Conservation (phyloP, 441 rosid genomes). For the Eruca vesicaria region DNA sequence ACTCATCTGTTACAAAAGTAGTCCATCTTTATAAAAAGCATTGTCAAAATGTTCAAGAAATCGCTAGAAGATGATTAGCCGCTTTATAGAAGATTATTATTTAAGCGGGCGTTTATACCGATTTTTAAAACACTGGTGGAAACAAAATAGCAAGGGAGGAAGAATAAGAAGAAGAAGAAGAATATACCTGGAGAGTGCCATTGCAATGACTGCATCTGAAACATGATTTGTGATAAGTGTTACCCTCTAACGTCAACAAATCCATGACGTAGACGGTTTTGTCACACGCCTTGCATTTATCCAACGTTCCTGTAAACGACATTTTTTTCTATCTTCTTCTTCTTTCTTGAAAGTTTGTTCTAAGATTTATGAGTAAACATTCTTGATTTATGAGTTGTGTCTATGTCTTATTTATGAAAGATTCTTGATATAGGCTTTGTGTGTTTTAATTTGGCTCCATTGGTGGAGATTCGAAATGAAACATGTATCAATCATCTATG, state of each 20-base stretch:
- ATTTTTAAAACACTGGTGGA: not conserved
- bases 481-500: not conserved
- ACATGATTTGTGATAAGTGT: constrained; percentile 81
- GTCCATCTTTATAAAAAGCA: not conserved
- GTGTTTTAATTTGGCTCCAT: not conserved
- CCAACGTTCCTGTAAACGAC: constrained; percentile 91
- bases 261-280: constrained; percentile 92
- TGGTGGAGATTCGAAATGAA: constrained; percentile 19
- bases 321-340: too few relatives aligned
- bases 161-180: not conserved
- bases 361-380: not conserved
- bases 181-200: constrained; percentile 70
- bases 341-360: not conserved
- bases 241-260: constrained; percentile 73
- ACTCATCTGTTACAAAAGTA: constrained; percentile 57
- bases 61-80: too few relatives aligned
- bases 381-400: not conserved
- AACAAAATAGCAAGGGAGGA: constrained; percentile 3
- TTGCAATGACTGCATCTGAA: constrained; percentile 93
- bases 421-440: not conserved
- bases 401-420: too few relatives aligned
- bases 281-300: constrained; percentile 94
- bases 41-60: not conserved
- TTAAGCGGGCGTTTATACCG: too few relatives aligned
- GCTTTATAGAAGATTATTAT: too few relatives aligned